phyloP scores from a whole-genome alignment of 768 basidiomycete species.

The Kwoniella dendrophila region DNA sequence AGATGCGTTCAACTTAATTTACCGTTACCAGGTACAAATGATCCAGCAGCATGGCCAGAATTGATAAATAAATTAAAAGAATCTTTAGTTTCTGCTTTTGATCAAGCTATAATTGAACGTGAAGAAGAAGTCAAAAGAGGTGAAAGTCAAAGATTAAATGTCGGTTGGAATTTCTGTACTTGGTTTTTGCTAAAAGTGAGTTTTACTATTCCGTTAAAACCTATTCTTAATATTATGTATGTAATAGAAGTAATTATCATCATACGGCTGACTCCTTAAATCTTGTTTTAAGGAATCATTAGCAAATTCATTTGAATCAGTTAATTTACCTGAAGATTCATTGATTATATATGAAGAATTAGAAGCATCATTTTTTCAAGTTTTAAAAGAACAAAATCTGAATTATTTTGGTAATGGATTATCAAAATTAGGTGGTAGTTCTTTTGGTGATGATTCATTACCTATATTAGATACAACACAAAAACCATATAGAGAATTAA shows the following conservation, averaged over 20 bases:
- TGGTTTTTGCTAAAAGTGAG: slow-evolving; percentile 92
- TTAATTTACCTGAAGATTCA: slow-evolving; percentile 86
- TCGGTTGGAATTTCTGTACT: slow-evolving; percentile 98
- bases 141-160: slow-evolving; percentile 85
- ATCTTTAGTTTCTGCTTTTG: slow-evolving; percentile 79
- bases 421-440: slow-evolving; percentile 68
- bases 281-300: slow-evolving; percentile 74
- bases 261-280: no score
- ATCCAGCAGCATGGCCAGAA: slow-evolving; percentile 83
- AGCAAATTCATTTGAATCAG: slow-evolving; percentile 85
- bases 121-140: slow-evolving; percentile 90
- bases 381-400: slow-evolving; percentile 59
- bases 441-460: slow-evolving; percentile 72
- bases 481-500: slow-evolving; percentile 86
- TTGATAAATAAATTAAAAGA: slow-evolving; percentile 87
- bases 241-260: no score
- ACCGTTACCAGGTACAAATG: slow-evolving; percentile 64
- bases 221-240: no score
- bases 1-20: slow-evolving; percentile 48
- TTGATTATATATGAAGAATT: slow-evolving; percentile 86
- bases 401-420: slow-evolving; percentile 92
- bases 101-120: slow-evolving; percentile 71
- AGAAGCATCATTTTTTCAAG: slow-evolving; percentile 71
- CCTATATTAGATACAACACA: slow-evolving; percentile 75
- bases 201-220: not conserved